Evolutionary conservation across 176 grass and related monocot species (phyloP).

Genomic region (Ampelocalamus luodianensis): DNA sequence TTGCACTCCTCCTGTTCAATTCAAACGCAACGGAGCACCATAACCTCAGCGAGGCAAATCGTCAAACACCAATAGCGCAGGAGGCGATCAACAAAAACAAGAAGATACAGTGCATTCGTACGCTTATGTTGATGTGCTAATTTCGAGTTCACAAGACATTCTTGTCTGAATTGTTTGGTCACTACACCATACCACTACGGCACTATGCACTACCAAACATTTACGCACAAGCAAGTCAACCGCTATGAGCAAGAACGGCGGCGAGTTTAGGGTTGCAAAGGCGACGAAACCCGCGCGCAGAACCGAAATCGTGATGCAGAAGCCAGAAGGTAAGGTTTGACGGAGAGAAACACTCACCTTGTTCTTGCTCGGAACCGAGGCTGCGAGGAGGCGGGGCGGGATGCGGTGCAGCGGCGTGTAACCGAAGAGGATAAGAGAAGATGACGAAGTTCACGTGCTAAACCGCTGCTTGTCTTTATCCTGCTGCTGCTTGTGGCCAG

Average conservation of each 20-base stretch:
- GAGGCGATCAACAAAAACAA: neutral
- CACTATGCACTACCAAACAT: neutral
- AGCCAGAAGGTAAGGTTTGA: neutral
- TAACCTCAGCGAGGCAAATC: conserved; percentile 13
- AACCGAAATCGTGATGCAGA: neutral
- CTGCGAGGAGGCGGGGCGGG: neutral
- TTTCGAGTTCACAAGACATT: neutral
- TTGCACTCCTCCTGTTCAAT: conserved; percentile 3
- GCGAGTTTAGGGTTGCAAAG: neutral
- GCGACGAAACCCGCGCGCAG: neutral
- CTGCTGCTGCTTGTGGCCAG: neutral
- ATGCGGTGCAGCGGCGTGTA: neutral
- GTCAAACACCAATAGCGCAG: conserved; percentile 35
- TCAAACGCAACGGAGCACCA: neutral
- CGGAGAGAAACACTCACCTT: conserved; percentile 24
- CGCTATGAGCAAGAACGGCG: neutral
- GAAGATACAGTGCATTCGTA: neutral
- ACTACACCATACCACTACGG: neutral
- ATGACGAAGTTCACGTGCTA: conserved; percentile 6
- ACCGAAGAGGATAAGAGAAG: conserved; percentile 38
- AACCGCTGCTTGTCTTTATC: neutral
- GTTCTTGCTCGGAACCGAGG: conserved; percentile 3
- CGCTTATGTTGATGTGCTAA: neutral
- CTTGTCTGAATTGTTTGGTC: neutral
- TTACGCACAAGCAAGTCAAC: neutral